phyloP scores from a whole-genome alignment of 768 basidiomycete genomes.

The Suillus hirtellus region DNA sequence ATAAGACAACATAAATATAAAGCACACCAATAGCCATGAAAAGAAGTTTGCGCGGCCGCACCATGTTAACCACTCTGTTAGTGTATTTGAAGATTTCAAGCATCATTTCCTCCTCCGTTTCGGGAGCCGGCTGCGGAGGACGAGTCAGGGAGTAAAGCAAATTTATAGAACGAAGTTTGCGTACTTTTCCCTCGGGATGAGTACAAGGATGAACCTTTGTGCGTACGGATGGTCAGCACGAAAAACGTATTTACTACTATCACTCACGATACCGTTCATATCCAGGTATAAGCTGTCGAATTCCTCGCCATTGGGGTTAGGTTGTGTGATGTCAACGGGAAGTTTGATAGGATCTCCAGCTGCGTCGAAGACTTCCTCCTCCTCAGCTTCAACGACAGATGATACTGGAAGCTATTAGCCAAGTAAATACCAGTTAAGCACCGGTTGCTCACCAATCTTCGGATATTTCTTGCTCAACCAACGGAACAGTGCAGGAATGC shows the following conservation, averaged over 20 bases:
- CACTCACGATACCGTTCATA: conserved; percentile 95
- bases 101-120: conserved; percentile 99
- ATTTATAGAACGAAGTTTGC: conserved; percentile 16
- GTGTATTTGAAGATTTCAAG: conserved; percentile 95
- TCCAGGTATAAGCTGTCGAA: conserved; percentile 97
- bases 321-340: conserved; percentile 73
- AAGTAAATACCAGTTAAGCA: conserved; percentile 1
- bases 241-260: not conserved
- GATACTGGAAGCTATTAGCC: conserved; percentile 46
- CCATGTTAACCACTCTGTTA: conserved; percentile 95
- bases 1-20: not conserved
- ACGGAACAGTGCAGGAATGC: conserved; percentile 96
- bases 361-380: conserved; percentile 62
- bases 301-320: conserved; percentile 95
- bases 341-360: conserved; percentile 67
- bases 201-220: conserved; percentile 95
- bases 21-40: conserved; percentile 96
- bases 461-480: conserved; percentile 99
- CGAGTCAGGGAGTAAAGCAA: conserved; percentile 4
- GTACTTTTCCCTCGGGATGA: conserved; percentile 93
- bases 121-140: conserved; percentile 76
- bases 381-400: conserved; percentile 85
- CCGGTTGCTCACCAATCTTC: conserved; percentile 73
- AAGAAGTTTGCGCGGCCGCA: conserved; percentile 89
- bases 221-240: conserved; percentile 10